Conservation (phyloP, 169 alveolate species). For the Plasmodium coatneyi region DNA sequence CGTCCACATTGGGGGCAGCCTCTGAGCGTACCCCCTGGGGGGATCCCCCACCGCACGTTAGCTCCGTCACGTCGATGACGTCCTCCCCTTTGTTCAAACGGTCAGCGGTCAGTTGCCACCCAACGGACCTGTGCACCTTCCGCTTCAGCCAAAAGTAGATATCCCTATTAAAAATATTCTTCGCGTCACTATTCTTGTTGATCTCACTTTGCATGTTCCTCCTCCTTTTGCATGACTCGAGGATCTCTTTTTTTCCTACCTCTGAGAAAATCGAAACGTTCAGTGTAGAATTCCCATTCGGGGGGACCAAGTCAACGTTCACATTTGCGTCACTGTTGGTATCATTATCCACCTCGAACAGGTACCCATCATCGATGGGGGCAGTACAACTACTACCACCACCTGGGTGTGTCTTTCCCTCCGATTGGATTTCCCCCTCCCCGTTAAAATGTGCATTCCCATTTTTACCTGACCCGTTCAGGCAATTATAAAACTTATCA, state of each 20-base stretch:
- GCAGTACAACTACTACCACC: not conserved
- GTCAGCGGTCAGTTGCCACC: constrained; percentile 16
- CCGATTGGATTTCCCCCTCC: not conserved
- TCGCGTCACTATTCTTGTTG: constrained; percentile 50
- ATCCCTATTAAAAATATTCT: constrained; percentile 53
- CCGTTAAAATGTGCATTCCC: not conserved
- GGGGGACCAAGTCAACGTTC: not conserved
- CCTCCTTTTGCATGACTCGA: constrained; percentile 46
- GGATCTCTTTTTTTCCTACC: constrained; percentile 56
- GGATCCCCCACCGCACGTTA: not conserved
- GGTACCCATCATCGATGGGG: constrained; percentile 4
- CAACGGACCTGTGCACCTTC: constrained; percentile 66
- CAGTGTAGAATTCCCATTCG: not conserved
- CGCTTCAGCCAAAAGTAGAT: constrained; percentile 68
- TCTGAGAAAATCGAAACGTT: constrained; percentile 65
- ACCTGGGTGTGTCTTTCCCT: not conserved
- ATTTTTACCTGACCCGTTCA: not conserved
- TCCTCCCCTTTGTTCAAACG: not conserved
- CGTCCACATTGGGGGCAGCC: not conserved
- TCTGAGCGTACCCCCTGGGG: not conserved
- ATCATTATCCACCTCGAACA: constrained; percentile 57
- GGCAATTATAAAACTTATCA: constrained; percentile 30
- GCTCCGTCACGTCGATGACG: constrained; percentile 53
- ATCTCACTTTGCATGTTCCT: constrained; percentile 66
- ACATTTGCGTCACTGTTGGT: not conserved